Evolutionary conservation across 1,139 yeast genomes (phyloP), one percentile per base, ranked within the genome.

Genomic region (Debaryomyces sp.): DNA sequence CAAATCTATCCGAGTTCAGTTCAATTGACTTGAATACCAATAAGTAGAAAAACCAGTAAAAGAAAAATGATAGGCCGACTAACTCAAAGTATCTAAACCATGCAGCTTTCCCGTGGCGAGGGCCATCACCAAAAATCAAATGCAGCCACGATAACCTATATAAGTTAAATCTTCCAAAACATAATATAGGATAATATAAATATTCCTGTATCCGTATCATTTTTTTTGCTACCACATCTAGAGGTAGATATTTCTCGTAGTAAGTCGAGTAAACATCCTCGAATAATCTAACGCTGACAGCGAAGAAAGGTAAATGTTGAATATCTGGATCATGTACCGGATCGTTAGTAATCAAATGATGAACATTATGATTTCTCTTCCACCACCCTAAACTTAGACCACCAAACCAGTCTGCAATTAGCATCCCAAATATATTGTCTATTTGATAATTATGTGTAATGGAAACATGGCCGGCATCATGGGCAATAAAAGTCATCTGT

Each of bases 321-420:
- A 90, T 91, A 68, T 90, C 97, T 0, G 97, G 97, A 61, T 91
- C 97, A 63, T 90, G 96, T 1, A 87, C 86, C 0, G 97, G 97
- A 61, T 90, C 96, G 65, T 90, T 90, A 13, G 97, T 87, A 47
- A 90, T 78, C 49, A 90, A 70, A 66, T 90, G 97, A 64, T 91
- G 97, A 21, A 90, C 96, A 63, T 90, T 90, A 66, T 90, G 97
- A 66, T 88, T 90, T 46, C 94, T 77, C 60, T 90, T 91, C 97
- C 97, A 90, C 97, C 97, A 90, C 1, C 96, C 96, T 34, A 89
- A 66, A 46, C 96, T 88, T 46, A 90, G 73, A 0, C 97, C 97
- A n/a, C 97, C 97, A 49, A 84, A 68, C 73, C 80, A 89, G 55
- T 88, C 83, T 1, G 96, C 96, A 44, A 90, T 72, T 1, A 82